A percentile compares a stretch with the other conserved stretches of the same genome.
phyloP scores from a whole-genome alignment of 352 stramenopile species.

The Phytopythium ostracodes region DNA sequence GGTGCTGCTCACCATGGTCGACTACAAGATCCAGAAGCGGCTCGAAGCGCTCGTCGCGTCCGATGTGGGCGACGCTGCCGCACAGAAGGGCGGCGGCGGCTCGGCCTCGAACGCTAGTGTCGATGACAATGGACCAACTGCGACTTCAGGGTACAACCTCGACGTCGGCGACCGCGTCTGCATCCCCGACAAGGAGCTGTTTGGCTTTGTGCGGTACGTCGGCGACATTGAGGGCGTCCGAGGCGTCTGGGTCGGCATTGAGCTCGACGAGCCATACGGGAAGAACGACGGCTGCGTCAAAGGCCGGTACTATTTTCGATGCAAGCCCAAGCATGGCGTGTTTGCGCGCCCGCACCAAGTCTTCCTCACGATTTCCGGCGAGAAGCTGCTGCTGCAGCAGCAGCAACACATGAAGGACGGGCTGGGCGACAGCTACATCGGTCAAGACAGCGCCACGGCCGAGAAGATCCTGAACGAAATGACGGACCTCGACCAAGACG shows the following conservation, averaged over 20 bases:
- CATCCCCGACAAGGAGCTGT: slow-evolving; percentile 83
- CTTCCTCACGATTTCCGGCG: slow-evolving; percentile 57
- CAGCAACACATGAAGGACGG: slow-evolving; percentile 32
- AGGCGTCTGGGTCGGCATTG: slow-evolving; percentile 70
- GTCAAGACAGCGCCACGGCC: slow-evolving; percentile 18
- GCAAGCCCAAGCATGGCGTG: slow-evolving; percentile 72
- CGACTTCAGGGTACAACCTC: slow-evolving; percentile 30
- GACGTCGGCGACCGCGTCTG: slow-evolving; percentile 74
- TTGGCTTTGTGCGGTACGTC: slow-evolving; percentile 74
- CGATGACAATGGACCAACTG: slow-evolving; percentile 31
- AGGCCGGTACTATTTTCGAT: slow-evolving; percentile 75
- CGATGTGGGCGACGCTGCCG: slow-evolving; percentile 17
- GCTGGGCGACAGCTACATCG: slow-evolving; percentile 14
- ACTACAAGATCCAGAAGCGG: slow-evolving; percentile 83
- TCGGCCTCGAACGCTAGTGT: slow-evolving; percentile 44
- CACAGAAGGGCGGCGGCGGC: slow-evolving; percentile 14
- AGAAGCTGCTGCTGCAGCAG: slow-evolving; percentile 49
- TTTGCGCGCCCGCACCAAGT: slow-evolving; percentile 78
- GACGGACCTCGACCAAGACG: slow-evolving; percentile 18
- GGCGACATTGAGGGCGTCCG: slow-evolving; percentile 71
- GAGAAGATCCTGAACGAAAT: slow-evolving; percentile 19
- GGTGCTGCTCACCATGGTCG: slow-evolving; percentile 57
- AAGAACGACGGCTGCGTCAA: slow-evolving; percentile 87
- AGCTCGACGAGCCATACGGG: slow-evolving; percentile 68
- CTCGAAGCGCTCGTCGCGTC: slow-evolving; percentile 56